phyloP scores from a whole-genome alignment of 495 filamentous ascomycete genomes.

The Neurospora sp. region DNA sequence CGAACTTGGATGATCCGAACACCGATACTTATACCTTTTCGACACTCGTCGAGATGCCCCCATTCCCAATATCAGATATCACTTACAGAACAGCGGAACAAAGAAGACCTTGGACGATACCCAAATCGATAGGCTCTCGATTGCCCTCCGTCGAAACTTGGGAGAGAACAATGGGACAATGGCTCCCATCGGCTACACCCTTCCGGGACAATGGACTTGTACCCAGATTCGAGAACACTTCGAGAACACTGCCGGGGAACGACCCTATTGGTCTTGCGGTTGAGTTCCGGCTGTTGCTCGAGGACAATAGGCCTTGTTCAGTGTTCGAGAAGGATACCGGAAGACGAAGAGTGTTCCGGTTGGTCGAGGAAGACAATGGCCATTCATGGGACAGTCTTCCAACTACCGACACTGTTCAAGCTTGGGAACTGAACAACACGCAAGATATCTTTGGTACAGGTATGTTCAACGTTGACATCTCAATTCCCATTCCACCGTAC shows the following conservation, averaged over 20 bases:
- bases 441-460: neutral
- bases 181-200: neutral
- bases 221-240: neutral
- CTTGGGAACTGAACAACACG: neutral
- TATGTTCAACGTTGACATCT: neutral
- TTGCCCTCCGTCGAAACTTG: neutral
- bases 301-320: neutral
- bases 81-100: neutral
- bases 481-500: neutral
- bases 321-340: neutral
- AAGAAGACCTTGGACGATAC: neutral
- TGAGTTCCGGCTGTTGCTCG: neutral
- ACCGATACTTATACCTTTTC: neutral
- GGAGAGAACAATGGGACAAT: neutral
- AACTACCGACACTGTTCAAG: neutral
- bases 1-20: neutral
- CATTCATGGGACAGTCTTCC: neutral
- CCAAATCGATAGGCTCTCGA: neutral
- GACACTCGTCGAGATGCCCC: neutral
- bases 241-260: neutral
- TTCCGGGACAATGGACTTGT: neutral
- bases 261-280: neutral
- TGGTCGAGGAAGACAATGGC: neutral
- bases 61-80: neutral
- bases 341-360: neutral